Evolutionary conservation across 495 filamentous ascomycete species (phyloP).

Genomic region (Durotheca rogersii): DNA sequence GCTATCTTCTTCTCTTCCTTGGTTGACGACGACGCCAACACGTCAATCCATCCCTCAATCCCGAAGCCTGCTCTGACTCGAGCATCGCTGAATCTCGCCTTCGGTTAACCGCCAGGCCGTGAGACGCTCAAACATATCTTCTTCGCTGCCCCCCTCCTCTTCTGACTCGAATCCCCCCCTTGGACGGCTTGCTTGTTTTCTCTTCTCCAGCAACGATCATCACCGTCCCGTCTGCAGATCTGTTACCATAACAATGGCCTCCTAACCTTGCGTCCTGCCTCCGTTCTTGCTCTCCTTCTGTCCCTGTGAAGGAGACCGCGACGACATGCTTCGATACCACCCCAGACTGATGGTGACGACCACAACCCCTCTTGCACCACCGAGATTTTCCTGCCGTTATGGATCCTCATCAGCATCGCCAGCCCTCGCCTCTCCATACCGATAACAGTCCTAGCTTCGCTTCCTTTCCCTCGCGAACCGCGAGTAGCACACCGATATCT

Average conservation of each 20-base stretch:
- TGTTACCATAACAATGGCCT: conserved; percentile 21
- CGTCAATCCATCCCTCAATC: too few relatives aligned
- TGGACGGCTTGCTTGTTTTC: conserved; percentile 1
- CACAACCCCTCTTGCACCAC: conserved; percentile 28
- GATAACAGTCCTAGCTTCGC: conserved; percentile 36
- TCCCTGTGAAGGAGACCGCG: conserved; percentile 24
- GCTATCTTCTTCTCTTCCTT: too few relatives aligned
- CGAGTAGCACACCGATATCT: conserved; percentile 65
- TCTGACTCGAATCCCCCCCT: conserved; percentile 16
- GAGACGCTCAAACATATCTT: too few relatives aligned
- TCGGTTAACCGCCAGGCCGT: too few relatives aligned
- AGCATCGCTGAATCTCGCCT: too few relatives aligned
- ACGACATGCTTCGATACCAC: conserved; percentile 35
- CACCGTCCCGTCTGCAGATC: too few relatives aligned
- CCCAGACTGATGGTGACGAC: conserved; percentile 42
- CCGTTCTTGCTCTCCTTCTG: conserved; percentile 36
- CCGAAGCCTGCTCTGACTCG: too few relatives aligned
- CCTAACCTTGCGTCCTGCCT: conserved; percentile 21
- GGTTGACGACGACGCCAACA: too few relatives aligned
- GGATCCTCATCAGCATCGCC: conserved; percentile 36
- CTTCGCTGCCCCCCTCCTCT: conserved; percentile 3
- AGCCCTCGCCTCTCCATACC: conserved; percentile 42
- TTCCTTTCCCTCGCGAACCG: conserved; percentile 46
- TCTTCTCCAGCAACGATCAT: neutral
- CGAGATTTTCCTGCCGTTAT: conserved; percentile 27